These are phyloP conservation scores for Aspergillus asperescens DNA, from an alignment of 495 filamentous ascomycete genomes.

Conservation along the genomic window DNA sequence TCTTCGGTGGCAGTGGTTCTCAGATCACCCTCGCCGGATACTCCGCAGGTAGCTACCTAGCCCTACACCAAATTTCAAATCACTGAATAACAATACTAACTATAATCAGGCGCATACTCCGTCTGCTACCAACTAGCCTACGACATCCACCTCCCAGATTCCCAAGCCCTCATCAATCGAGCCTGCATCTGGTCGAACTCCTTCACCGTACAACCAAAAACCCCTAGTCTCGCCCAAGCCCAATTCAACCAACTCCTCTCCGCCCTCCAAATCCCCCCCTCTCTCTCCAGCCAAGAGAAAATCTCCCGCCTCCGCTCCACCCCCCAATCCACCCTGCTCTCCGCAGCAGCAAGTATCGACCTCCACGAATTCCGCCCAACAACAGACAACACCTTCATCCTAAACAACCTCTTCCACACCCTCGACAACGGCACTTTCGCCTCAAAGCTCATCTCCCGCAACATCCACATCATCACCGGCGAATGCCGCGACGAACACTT, in stretches of 20 bases:
- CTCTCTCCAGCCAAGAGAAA: constrained; percentile 40
- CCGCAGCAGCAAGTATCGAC: constrained; percentile 32
- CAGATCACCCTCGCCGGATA: constrained; percentile 63
- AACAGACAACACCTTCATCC: constrained; percentile 48
- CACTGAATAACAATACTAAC: background rate
- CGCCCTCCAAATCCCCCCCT: constrained; percentile 40
- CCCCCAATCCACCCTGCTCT: constrained; percentile 29
- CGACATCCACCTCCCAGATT: constrained; percentile 44
- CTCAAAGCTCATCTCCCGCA: constrained; percentile 32
- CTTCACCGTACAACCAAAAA: constrained; percentile 50
- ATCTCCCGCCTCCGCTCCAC: constrained; percentile 42
- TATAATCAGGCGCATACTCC: constrained; percentile 52
- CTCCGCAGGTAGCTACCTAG: constrained; percentile 45
- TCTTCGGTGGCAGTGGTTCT: constrained; percentile 57
- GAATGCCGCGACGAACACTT: constrained; percentile 52
- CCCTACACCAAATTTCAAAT: background rate
- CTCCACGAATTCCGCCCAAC: constrained; percentile 52
- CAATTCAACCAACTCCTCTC: constrained; percentile 54
- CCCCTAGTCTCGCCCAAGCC: constrained; percentile 37
- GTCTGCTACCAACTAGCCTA: constrained; percentile 55
- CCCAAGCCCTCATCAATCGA: constrained; percentile 39
- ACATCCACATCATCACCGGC: constrained; percentile 48
- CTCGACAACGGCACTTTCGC: constrained; percentile 49
- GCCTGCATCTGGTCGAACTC: constrained; percentile 53
- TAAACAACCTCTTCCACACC: constrained; percentile 35